Percentiles rank a stretch among this genome's conserved stretches.
phyloP scores from a whole-genome alignment of 1,284 basidiomycete genomes.

The Ganoderma multipileum region DNA sequence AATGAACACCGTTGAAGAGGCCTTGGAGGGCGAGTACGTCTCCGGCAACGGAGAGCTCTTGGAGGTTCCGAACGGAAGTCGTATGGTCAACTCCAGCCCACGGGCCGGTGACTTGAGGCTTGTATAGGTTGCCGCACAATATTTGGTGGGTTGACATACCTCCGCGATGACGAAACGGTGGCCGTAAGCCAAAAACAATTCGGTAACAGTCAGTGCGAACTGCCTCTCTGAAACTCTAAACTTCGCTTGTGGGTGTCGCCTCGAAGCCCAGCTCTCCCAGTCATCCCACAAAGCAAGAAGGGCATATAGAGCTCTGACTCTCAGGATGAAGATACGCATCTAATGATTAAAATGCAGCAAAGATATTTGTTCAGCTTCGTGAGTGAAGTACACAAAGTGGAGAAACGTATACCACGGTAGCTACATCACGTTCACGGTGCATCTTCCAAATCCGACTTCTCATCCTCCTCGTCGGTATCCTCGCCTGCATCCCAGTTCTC shows the following conservation, averaged over 20 bases:
- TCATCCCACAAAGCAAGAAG: neutral
- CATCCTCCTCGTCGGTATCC: neutral
- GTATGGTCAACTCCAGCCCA: neutral
- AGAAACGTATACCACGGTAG: neutral
- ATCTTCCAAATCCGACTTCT: neutral
- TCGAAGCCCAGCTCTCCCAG: no score
- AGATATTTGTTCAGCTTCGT: no score
- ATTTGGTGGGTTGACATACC: no score
- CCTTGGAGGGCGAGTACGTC: neutral
- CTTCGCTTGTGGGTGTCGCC: no score
- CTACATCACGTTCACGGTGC: neutral
- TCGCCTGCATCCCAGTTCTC: conserved; percentile 11
- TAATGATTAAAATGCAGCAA: no score
- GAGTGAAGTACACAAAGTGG: neutral
- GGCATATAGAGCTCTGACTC: neutral
- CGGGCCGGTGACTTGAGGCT: neutral
- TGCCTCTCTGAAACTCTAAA: no score
- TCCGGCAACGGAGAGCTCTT: neutral
- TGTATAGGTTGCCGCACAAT: no score
- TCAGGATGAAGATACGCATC: no score
- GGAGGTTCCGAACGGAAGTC: neutral
- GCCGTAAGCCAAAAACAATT: no score
- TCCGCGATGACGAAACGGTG: no score
- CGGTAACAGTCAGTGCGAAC: no score
- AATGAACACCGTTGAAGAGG: neutral